A percentile compares a stretch with the other conserved stretches of the same genome.
phyloP scores from a whole-genome alignment of 768 basidiomycete genomes.

The Tylopilus sp. region DNA sequence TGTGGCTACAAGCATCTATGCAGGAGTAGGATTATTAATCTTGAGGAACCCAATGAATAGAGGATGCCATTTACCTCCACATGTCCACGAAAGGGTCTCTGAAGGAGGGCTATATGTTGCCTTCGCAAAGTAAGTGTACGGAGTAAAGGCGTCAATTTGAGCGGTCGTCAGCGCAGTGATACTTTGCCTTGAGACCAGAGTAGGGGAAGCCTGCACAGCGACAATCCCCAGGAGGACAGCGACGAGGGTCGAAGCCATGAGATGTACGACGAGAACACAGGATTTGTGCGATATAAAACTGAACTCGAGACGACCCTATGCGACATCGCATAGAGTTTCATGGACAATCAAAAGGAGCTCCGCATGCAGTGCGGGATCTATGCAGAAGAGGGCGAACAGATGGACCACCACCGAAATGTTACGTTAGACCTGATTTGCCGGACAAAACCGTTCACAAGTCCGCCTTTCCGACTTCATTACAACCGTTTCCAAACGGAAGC shows the following conservation, averaged over 20 bases:
- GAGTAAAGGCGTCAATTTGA: constrained; percentile 40
- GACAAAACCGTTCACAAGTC: too few relatives aligned
- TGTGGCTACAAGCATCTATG: constrained; percentile 40
- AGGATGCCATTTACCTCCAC: constrained; percentile 40
- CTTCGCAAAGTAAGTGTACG: constrained; percentile 48
- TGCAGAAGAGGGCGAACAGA: not conserved
- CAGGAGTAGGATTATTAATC: not conserved
- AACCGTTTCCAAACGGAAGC: too few relatives aligned
- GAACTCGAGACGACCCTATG: not conserved
- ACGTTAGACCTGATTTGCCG: too few relatives aligned
- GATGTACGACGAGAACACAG: not conserved
- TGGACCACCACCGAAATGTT: not conserved
- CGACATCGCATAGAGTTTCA: not conserved
- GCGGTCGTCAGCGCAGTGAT: constrained; percentile 36
- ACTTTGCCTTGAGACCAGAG: constrained; percentile 28
- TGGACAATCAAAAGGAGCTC: not conserved
- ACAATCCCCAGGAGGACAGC: constrained; percentile 5
- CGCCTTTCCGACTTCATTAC: too few relatives aligned
- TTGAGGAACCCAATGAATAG: not conserved
- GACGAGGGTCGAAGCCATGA: constrained; percentile 7
- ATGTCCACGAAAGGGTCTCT: constrained; percentile 43
- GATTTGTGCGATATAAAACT: not conserved
- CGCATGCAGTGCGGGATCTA: not conserved
- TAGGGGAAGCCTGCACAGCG: constrained; percentile 13
- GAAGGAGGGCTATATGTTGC: constrained; percentile 45